These are phyloP conservation scores for Pichia paraexigua DNA, from an alignment of 805 yeast genomes.

Conservation along the genomic window DNA sequence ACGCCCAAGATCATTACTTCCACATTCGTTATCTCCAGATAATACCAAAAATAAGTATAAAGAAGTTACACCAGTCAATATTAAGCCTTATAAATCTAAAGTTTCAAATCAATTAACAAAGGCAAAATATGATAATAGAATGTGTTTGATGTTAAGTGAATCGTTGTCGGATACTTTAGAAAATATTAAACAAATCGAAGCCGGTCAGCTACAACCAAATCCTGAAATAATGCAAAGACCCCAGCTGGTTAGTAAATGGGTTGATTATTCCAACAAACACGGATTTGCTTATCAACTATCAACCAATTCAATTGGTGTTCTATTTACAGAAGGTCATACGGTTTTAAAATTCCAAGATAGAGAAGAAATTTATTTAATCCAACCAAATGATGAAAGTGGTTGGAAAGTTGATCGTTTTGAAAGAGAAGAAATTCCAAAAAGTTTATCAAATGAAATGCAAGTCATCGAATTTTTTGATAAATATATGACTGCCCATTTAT, in stretches of 20 bases:
- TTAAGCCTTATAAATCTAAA: conserved; percentile 22
- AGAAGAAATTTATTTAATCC: conserved; percentile 57
- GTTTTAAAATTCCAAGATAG: conserved; percentile 63
- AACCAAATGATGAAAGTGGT: conserved; percentile 40
- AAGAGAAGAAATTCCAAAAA: conserved; percentile 35
- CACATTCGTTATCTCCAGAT: conserved; percentile 88
- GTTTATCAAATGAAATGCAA: conserved; percentile 63
- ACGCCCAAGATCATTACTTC: conserved; percentile 62
- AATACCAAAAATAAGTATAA: conserved; percentile 82
- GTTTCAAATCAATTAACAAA: conserved; percentile 23
- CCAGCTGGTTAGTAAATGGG: conserved; percentile 87
- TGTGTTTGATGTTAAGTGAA: conserved; percentile 21
- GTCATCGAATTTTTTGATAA: conserved; percentile 82
- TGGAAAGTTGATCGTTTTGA: conserved; percentile 46
- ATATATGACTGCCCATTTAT: conserved; percentile 86
- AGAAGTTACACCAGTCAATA: conserved; percentile 39
- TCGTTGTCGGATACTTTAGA: conserved; percentile 22
- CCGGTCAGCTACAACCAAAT: conserved; percentile 13
- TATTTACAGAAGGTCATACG: conserved; percentile 79
- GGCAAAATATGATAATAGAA: conserved; percentile 24
- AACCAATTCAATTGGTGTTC: conserved; percentile 83
- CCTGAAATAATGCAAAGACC: conserved; percentile 37
- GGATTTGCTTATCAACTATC: conserved; percentile 92
- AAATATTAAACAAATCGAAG: conserved; percentile 22
- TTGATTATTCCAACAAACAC: conserved; percentile 91